These are phyloP conservation scores for Erodium maritimum DNA, from an alignment of 345 rosid species.

Conservation along the genomic window DNA sequence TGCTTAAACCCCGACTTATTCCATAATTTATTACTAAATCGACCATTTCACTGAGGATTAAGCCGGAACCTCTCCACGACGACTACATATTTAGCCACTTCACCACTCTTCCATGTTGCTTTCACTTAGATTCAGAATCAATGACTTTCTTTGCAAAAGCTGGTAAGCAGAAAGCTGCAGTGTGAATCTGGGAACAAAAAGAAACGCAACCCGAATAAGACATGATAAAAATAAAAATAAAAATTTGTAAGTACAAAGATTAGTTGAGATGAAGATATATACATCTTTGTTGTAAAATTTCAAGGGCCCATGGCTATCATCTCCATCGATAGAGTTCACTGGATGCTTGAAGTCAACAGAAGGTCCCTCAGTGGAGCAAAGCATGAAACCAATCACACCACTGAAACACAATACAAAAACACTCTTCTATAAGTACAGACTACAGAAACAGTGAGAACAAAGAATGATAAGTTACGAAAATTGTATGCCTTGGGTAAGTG, in stretches of 20 bases:
- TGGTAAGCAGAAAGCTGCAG: slow-evolving; percentile 92
- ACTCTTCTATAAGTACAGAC: slow-evolving; percentile 1
- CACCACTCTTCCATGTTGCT: slow-evolving; percentile 5
- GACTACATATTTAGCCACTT: not conserved
- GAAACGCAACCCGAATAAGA: not conserved
- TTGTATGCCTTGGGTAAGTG: slow-evolving; percentile 73
- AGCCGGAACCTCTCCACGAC: slow-evolving; percentile 7
- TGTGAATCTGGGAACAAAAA: slow-evolving; percentile 49
- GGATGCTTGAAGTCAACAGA: slow-evolving; percentile 83
- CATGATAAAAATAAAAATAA: too few relatives aligned
- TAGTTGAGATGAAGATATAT: not conserved
- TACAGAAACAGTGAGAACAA: slow-evolving; percentile 1
- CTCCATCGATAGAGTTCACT: slow-evolving; percentile 45
- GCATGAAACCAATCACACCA: slow-evolving; percentile 96
- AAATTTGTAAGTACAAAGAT: not conserved
- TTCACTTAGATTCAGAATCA: slow-evolving; percentile 34
- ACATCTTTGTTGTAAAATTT: slow-evolving; percentile 85
- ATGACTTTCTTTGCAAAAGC: slow-evolving; percentile 86
- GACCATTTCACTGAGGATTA: slow-evolving; percentile 3
- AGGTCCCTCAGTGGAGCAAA: slow-evolving; percentile 90
- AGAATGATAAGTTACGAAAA: not conserved
- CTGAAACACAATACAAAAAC: slow-evolving; percentile 25
- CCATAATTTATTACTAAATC: slow-evolving; percentile 10
- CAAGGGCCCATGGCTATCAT: slow-evolving; percentile 38
- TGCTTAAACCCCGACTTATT: slow-evolving; percentile 14